Base-by-base conservation (phyloP, 2,329 filamentous ascomycete species). In the Fusarium albosuccineum region DNA sequence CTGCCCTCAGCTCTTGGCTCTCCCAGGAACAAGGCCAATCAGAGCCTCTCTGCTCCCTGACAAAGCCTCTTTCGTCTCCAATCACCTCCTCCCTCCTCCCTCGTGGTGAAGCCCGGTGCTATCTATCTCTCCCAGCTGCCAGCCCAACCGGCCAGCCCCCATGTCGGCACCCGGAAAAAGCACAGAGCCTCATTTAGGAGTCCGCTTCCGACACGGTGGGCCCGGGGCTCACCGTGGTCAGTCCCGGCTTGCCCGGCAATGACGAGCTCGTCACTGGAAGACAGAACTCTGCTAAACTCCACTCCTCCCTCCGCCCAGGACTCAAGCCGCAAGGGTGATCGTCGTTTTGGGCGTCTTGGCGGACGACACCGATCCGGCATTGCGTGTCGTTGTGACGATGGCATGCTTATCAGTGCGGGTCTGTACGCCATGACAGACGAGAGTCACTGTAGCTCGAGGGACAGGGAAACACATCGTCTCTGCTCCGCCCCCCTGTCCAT, bases 311-410 rank as follows among this genome's bases (percentile, higher is more conserved):
- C 16, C 46, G 46, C 39, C 59, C 44, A 46, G 41, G 49, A 22
- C 57, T 67, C 56, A 50, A 60, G 30, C 58, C 30, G 52, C 67
- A 61, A 69, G 69, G 71, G 61, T 72, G 70, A 73, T 73, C 63
- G 62, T 45, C 70, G 60, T 27, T 58, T 65, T 53, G 55, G 62
- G 45, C 42, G 44, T 44, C 71, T 73, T 73, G 71, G 71, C 71
- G 36, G 49, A 46, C 37, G 51, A 62, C 67, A 71, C 68, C 56
- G 62, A 62, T 58, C 57, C 56, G 51, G 52, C 50, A 70, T 71
- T 73, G 71, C 71, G 71, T 68, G 66, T 72, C 70, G 67, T 57
- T 39, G 53, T 56, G 57, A 52, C 57, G 45, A 70, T 63, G 67
- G 42, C 37, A 58, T 64, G 54, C 36, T 58, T 39, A 46, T 29